Percentiles rank a stretch among this genome's conserved stretches.
phyloP scores from a whole-genome alignment of 1,139 yeast species.

The Groenewaldozyma sp. region DNA sequence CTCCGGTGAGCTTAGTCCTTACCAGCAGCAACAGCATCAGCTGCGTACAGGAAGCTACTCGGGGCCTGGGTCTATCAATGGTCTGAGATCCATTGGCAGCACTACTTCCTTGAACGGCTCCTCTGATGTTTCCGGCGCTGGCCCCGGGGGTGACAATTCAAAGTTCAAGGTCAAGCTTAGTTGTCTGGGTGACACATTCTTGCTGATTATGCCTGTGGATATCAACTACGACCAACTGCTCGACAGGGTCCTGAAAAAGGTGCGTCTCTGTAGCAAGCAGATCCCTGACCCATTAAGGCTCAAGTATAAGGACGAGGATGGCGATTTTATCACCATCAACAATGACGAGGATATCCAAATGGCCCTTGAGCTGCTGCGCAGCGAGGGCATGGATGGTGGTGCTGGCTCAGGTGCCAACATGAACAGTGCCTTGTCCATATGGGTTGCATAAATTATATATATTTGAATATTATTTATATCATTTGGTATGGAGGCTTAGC shows the following conservation, averaged over 20 bases:
- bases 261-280: conserved; percentile 35
- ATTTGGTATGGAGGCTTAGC: not conserved
- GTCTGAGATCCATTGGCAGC: conserved; percentile 3
- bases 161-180: conserved; percentile 42
- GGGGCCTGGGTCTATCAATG: not conserved
- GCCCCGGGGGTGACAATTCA: conserved; percentile 2
- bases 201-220: conserved; percentile 39
- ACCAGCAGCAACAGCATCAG: conserved; percentile 8
- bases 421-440: conserved; percentile 11
- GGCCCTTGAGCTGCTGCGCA: conserved; percentile 30
- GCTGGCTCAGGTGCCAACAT: conserved; percentile 6
- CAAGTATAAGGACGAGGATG: conserved; percentile 90
- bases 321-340: conserved; percentile 81
- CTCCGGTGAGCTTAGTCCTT: conserved; percentile 9
- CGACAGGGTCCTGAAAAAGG: conserved; percentile 36
- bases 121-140: conserved; percentile 2
- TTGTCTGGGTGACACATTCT: conserved; percentile 36
- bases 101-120: conserved; percentile 1
- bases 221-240: conserved; percentile 41
- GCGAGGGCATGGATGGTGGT: not conserved
- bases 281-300: conserved; percentile 40
- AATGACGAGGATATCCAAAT: conserved; percentile 61
- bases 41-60: too few relatives aligned
- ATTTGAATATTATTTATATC: not conserved
- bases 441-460: conserved; percentile 11